phyloP scores from a whole-genome alignment of 148 eudicot genomes.

The Heliosperma pusillum region DNA sequence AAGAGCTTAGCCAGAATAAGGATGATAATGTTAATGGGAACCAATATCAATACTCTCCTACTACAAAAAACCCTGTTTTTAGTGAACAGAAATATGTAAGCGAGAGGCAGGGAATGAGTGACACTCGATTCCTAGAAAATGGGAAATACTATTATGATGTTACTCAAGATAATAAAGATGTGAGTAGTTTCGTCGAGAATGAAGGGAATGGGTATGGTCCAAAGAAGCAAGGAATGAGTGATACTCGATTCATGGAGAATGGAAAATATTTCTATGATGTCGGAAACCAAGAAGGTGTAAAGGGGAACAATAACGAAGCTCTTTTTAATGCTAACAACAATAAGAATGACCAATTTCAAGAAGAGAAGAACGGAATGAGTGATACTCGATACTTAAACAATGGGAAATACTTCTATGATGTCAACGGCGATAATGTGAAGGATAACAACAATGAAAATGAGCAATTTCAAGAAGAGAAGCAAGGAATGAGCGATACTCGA shows the following conservation, averaged over 20 bases:
- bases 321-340: conserved; percentile 4
- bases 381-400: conserved; percentile 50
- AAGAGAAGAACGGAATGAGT: conserved; percentile 43
- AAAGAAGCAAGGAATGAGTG: conserved; percentile 52
- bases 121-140: conserved; percentile 44
- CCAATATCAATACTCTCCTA: not conserved
- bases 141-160: conserved; percentile 36
- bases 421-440: conserved; percentile 5
- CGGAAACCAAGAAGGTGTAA: conserved; percentile 11
- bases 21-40: conserved; percentile 4
- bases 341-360: conserved; percentile 8
- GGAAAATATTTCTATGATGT: conserved; percentile 35
- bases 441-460: conserved; percentile 8
- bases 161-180: not conserved
- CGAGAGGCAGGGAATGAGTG: conserved; percentile 49
- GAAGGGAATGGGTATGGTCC: conserved; percentile 6
- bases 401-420: conserved; percentile 37
- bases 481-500: conserved; percentile 62
- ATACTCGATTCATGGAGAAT: conserved; percentile 45
- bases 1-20: conserved; percentile 15
- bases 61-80: not conserved
- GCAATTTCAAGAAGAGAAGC: conserved; percentile 20
- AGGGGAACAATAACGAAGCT: no score
- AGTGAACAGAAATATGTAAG: conserved; percentile 1
- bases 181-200: conserved; percentile 1